phyloP scores from a whole-genome alignment of 257 asterid species.

The Lycium barbarum region DNA sequence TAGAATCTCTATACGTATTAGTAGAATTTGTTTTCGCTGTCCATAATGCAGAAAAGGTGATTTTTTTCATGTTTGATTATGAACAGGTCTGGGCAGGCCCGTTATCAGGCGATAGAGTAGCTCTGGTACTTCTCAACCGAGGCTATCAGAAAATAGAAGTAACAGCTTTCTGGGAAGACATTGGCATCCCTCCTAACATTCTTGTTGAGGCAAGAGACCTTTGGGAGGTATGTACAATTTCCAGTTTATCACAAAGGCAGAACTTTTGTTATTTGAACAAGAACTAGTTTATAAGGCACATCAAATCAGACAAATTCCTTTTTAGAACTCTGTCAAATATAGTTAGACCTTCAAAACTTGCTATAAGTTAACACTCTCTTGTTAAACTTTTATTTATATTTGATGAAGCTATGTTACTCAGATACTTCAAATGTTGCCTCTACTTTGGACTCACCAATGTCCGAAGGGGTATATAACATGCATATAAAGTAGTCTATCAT shows the following conservation, averaged over 20 bases:
- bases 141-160: constrained; percentile 42
- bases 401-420: not conserved
- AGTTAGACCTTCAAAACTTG: not conserved
- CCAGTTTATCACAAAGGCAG: not conserved
- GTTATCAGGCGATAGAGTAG: constrained; percentile 67
- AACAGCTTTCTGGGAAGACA: constrained; percentile 80
- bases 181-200: constrained; percentile 61
- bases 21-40: not conserved
- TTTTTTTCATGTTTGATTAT: not conserved
- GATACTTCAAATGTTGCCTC: too few species aligned
- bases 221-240: constrained; percentile 64
- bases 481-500: too few species aligned
- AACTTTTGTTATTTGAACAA: not conserved
- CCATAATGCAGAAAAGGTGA: not conserved
- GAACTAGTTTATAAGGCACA: too few species aligned
- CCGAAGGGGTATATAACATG: not conserved
- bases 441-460: not conserved
- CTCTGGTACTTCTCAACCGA: constrained; percentile 68
- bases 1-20: constrained; percentile 30
- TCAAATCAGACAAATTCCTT: not conserved
- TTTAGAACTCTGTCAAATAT: not conserved
- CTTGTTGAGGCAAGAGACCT: constrained; percentile 66
- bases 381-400: not conserved
- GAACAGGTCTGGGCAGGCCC: constrained; percentile 90
- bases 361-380: not conserved